A percentile compares a stretch with the other conserved stretches of the same genome.
phyloP scores from a whole-genome alignment of 2,329 filamentous ascomycete species.

The Monosporascus sp. region DNA sequence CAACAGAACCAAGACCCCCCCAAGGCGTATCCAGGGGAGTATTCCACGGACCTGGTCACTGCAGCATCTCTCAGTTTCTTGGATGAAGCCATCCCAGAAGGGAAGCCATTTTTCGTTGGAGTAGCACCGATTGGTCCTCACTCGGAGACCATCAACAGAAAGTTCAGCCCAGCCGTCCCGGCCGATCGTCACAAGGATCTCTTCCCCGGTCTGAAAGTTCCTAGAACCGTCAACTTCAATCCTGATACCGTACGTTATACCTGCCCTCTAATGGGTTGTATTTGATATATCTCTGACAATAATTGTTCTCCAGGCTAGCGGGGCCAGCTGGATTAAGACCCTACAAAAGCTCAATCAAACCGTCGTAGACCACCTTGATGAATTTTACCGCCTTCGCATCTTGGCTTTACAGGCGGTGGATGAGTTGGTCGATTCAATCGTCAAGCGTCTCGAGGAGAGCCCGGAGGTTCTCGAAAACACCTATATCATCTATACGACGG shows the following conservation, averaged over 20 bases:
- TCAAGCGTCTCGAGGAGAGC: conserved; percentile 33
- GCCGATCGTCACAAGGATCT: conserved; percentile 55
- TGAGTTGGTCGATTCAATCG: conserved; percentile 44
- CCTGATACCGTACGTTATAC: conserved; percentile 38
- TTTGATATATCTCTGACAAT: too few species aligned
- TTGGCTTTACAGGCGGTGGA: conserved; percentile 49
- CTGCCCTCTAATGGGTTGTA: conserved; percentile 23
- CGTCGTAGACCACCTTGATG: conserved; percentile 46
- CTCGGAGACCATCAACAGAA: conserved; percentile 39
- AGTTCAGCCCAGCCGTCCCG: conserved; percentile 41
- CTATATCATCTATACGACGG: conserved; percentile 42
- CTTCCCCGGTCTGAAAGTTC: conserved; percentile 54
- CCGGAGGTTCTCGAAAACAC: conserved; percentile 18
- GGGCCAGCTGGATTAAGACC: conserved; percentile 38
- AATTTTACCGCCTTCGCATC: conserved; percentile 46
- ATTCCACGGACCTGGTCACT: conserved; percentile 49
- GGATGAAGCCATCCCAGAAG: conserved; percentile 47
- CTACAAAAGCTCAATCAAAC: conserved; percentile 40
- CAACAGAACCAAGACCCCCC: conserved; percentile 5
- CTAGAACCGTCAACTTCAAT: conserved; percentile 60
- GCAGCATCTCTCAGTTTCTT: conserved; percentile 54
- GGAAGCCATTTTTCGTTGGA: conserved; percentile 59
- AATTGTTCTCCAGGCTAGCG: conserved; percentile 5
- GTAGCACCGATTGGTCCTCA: conserved; percentile 63
- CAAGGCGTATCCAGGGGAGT: neutral